Conservation (phyloP, 352 stramenopile species). For the Pythium phragmiticola region DNA sequence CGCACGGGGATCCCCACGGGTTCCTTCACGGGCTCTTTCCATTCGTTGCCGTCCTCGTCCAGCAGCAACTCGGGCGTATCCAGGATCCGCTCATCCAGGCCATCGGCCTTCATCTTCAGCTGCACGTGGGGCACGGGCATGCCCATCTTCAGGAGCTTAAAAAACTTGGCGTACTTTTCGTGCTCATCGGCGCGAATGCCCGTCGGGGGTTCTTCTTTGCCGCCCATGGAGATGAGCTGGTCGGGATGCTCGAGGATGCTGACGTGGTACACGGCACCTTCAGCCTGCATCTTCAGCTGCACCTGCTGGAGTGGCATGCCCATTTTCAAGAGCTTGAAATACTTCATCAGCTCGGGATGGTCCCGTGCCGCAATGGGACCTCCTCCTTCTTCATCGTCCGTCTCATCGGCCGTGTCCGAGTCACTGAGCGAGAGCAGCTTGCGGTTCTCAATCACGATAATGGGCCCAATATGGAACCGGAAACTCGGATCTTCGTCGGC, state of each 20-base stretch:
- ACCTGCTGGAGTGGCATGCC: conserved; percentile 72
- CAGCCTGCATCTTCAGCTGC: conserved; percentile 66
- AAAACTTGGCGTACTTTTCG: conserved; percentile 88
- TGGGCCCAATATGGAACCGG: conserved; percentile 62
- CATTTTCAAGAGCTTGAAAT: conserved; percentile 83
- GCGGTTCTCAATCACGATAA: conserved; percentile 77
- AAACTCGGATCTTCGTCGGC: conserved; percentile 69
- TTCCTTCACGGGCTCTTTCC: conserved; percentile 28
- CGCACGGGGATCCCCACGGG: conserved; percentile 54
- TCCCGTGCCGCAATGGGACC: conserved; percentile 46
- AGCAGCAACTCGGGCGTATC: conserved; percentile 66
- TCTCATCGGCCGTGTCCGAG: conserved; percentile 52
- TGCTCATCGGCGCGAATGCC: conserved; percentile 62
- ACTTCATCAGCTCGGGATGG: conserved; percentile 69
- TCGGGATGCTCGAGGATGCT: conserved; percentile 68
- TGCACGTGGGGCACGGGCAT: conserved; percentile 93
- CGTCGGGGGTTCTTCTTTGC: conserved; percentile 51
- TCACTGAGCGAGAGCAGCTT: conserved; percentile 51
- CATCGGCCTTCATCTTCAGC: conserved; percentile 92
- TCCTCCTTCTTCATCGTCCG: conserved; percentile 52
- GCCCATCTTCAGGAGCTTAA: conserved; percentile 95
- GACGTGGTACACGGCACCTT: conserved; percentile 50
- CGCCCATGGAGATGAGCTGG: conserved; percentile 84
- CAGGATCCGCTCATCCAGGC: conserved; percentile 86
- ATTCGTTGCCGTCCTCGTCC: conserved; percentile 60